Evolutionary conservation across 805 yeast species (phyloP).

Genomic region (Metschnikowia lunata): DNA sequence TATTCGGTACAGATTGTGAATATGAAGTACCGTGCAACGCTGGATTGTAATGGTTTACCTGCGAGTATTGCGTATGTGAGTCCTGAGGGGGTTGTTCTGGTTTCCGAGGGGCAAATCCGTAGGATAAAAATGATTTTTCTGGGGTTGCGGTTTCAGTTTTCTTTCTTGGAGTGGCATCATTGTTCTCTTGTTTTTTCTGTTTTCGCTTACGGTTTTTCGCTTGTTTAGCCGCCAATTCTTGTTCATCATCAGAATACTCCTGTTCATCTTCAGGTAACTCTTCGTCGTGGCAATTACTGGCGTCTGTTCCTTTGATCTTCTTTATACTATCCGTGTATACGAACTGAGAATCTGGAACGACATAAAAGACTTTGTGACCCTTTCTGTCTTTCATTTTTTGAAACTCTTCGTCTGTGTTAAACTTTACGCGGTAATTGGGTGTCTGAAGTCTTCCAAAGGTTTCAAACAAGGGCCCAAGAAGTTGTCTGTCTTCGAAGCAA

Average conservation of each 20-base stretch:
- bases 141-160: slow-evolving; percentile 15
- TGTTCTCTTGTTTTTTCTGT: slow-evolving; percentile 29
- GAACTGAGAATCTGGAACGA: slow-evolving; percentile 77
- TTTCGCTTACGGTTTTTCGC: slow-evolving; percentile 56
- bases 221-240: slow-evolving; percentile 67
- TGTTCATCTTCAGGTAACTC: slow-evolving; percentile 91
- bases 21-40: slow-evolving; percentile 5
- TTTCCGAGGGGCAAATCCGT: slow-evolving; percentile 13
- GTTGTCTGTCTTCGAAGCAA: slow-evolving; percentile 65
- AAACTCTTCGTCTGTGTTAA: slow-evolving; percentile 48
- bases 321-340: slow-evolving; percentile 70
- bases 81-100: no score
- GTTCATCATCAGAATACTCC: slow-evolving; percentile 93
- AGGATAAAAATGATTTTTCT: slow-evolving; percentile 16
- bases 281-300: slow-evolving; percentile 92
- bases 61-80: neutral
- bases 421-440: slow-evolving; percentile 77
- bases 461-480: slow-evolving; percentile 78
- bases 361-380: slow-evolving; percentile 64
- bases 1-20: neutral
- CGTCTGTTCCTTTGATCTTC: slow-evolving; percentile 81
- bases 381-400: slow-evolving; percentile 42
- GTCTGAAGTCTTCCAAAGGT: slow-evolving; percentile 82
- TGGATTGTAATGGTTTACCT: slow-evolving; percentile 8
- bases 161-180: slow-evolving; percentile 14